Base-by-base conservation (phyloP, 352 stramenopile species). In the Albugo laibachii region DNA sequence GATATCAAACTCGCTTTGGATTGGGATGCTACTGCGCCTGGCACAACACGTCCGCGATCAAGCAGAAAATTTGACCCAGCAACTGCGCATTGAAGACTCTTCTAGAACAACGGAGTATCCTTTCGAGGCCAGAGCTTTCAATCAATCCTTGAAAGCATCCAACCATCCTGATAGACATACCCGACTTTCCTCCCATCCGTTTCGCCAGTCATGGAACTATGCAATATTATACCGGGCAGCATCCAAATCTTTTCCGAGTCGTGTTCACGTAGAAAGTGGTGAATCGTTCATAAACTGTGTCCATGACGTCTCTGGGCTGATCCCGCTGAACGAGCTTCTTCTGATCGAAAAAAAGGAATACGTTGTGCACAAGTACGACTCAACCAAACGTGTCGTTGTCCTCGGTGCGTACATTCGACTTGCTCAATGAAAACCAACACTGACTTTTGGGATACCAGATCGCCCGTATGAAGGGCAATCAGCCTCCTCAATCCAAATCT, bases 171-270 rank as follows among this genome's bases (percentile, higher is more conserved):
- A 31, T 8, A 31, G 24, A 3, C 24, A 8, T 8, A 31, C 24
- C 3, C 8, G 24, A 8, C 24, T 31, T 8, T 31, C 24, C 8
- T 31, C 24, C 3, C 24, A 31, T 31, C 24, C 24, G 24, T 31
- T 31, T 8, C 24, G 24, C 2, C 58, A 81, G 44, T 49, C 57
- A 1, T 91, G 77, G 77, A 63, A 80, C 54, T 91, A 91, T 34
- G 77, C 72, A 0, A 72, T 85, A 38, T 51, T 91, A 0, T 80
- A 80, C 44, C 75, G 71, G 45, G 58, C 68, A 0, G 56, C 73
- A 2, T 76, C 69, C 1, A 55, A 67, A 2, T 45, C 51, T 13
- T 66, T 87, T 15, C 69, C 74, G 18, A 69, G 70, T 27, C 59
- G 50, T 0, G 39, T 91, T 12, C 49, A 47, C 12, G 49, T 87